A percentile compares a stretch with the other conserved stretches of the same genome.
phyloP scores from a whole-genome alignment of 495 filamentous ascomycete species.

The Neurospora pannonica region DNA sequence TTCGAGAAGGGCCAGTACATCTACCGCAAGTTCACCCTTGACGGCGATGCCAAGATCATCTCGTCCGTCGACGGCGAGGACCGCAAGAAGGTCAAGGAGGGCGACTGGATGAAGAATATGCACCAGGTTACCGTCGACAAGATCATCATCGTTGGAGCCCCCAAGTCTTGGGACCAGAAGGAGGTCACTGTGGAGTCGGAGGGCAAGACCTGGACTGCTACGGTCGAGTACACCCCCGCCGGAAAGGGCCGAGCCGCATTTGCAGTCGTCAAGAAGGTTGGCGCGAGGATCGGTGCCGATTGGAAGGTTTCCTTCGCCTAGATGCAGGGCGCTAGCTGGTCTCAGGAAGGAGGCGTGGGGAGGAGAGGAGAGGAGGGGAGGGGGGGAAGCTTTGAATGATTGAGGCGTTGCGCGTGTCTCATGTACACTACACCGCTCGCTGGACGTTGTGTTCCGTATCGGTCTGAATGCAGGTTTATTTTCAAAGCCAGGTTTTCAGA shows the following conservation, averaged over 20 bases:
- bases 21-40: constrained; percentile 62
- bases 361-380: neutral
- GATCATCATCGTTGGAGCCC: constrained; percentile 72
- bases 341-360: neutral
- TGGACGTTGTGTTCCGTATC: neutral
- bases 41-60: constrained; percentile 39
- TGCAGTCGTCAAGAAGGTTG: constrained; percentile 73
- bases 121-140: constrained; percentile 67
- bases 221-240: constrained; percentile 52
- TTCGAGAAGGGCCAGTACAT: constrained; percentile 79
- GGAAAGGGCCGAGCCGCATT: constrained; percentile 58
- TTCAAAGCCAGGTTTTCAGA: neutral
- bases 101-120: constrained; percentile 68
- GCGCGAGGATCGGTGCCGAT: constrained; percentile 63
- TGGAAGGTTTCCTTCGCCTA: constrained; percentile 61
- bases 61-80: constrained; percentile 39
- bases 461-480: neutral
- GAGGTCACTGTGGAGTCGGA: constrained; percentile 61
- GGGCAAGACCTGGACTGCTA: constrained; percentile 50
- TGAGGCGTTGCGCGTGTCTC: neutral
- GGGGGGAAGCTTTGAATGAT: neutral
- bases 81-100: constrained; percentile 51
- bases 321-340: neutral
- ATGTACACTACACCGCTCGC: neutral
- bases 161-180: constrained; percentile 58